A percentile compares a stretch with the other conserved stretches of the same genome.
These are phyloP conservation scores for Rhizophagus clarus DNA, from an alignment of 192 early-diverging fungal genomes.

Conservation along the genomic window DNA sequence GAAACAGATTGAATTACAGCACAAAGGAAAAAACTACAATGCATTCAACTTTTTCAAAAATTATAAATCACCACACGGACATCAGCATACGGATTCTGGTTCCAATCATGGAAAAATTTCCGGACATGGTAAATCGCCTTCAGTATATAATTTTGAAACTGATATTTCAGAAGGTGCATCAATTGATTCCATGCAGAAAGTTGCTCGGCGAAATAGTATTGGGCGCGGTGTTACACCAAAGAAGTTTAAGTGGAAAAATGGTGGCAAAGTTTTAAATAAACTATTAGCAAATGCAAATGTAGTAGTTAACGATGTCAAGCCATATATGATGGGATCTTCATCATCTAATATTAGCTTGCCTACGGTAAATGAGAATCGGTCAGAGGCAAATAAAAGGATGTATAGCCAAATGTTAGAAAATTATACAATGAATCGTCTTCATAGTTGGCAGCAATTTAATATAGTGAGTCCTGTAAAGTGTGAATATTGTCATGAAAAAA, in stretches of 20 bases:
- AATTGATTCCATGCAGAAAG: conserved; percentile 27
- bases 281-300: conserved; percentile 38
- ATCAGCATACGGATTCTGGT: neutral
- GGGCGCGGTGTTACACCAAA: conserved; percentile 45
- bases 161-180: conserved; percentile 8
- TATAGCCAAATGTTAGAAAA: neutral
- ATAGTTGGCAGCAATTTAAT: conserved; percentile 44
- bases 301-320: conserved; percentile 42
- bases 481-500: conserved; percentile 58
- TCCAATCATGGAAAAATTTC: neutral
- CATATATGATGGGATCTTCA: conserved; percentile 29
- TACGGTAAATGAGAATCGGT: neutral
- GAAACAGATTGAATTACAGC: conserved; percentile 40
- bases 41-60: conserved; percentile 27
- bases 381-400: conserved; percentile 12
- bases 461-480: conserved; percentile 52
- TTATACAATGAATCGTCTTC: conserved; percentile 29
- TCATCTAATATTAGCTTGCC: conserved; percentile 14
- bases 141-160: neutral
- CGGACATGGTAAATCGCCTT: neutral
- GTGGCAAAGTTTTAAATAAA: conserved; percentile 41
- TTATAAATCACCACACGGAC: neutral
- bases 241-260: conserved; percentile 58
- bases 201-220: conserved; percentile 41
- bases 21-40: conserved; percentile 23